Base-by-base conservation (phyloP, 2,329 filamentous ascomycete genomes). In the Geosmithia putterillii region DNA sequence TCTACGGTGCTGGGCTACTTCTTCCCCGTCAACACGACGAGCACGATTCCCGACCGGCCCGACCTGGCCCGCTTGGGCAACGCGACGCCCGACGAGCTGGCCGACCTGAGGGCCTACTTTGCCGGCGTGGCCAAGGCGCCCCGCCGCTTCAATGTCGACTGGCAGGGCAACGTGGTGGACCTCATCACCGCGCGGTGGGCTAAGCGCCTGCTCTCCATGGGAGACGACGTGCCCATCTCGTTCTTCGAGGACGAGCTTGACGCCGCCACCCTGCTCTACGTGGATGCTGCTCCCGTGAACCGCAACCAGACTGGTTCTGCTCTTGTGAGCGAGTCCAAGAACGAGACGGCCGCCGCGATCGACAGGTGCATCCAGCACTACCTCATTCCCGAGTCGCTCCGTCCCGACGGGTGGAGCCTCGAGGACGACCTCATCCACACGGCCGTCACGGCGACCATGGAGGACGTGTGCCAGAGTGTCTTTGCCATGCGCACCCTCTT, bases 151-250 rank as follows among this genome's bases (percentile, higher is more conserved):
- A 48, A 52, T 17, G 54, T 74, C 21, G 63, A 85, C 51, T 88
- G 84, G 84, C 83, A 87, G 54, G 53, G 49, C 3, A n/a, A n/a
- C 23, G 63, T 83, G 1, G 68, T 71, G 0, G 84, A 89, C 51
- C 70, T 83, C 66, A 63, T 88, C 4, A 66, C 85, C 4, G 56
- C 65, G 4, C 71, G 83, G 2, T 86, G 82, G 51, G 69, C 71
- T 4, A 62, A 71, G 25, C 65, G 76, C 20, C 59, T 88, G 22
- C 50, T 50, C 3, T 53, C 63, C 5, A 60, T 75, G 50, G 56
- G 54, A 5, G 40, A 48, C 2, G 50, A 54, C 2, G 47, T 55
- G 4, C 51, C 58, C 0, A 49, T 58, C 3, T 45, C 50, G 7
- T 18, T 53, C 2, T 60, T 71, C 21, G 49, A 57, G 15, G 47